A percentile compares a stretch with the other conserved stretches of the same genome.
Conservation (phyloP, 2,329 filamentous ascomycete species). For the Pseudogymnoascus sp. region DNA sequence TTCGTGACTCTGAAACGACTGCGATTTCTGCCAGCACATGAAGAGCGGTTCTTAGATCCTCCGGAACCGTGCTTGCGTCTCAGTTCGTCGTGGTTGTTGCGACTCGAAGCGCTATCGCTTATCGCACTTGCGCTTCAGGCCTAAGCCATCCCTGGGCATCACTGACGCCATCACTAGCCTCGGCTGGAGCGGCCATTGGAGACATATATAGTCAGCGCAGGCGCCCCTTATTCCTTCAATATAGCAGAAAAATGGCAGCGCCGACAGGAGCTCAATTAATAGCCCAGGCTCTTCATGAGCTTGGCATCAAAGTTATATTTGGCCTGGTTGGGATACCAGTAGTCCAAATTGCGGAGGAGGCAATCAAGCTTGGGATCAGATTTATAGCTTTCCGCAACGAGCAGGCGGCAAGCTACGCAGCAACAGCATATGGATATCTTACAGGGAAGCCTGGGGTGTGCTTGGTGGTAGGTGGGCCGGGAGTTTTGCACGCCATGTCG, state of each 20-base stretch:
- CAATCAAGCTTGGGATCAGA: conserved; percentile 46
- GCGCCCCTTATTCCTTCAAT: conserved; percentile 2
- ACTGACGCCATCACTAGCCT: conserved; percentile 6
- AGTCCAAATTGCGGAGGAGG: conserved; percentile 48
- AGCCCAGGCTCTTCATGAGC: conserved; percentile 21
- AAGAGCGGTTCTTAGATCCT: conserved; percentile 6
- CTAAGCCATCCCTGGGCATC: neutral
- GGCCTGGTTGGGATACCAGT: conserved; percentile 34
- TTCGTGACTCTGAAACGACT: conserved; percentile 1
- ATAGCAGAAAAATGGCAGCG: conserved; percentile 4
- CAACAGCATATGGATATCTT: conserved; percentile 49
- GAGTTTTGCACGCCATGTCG: conserved; percentile 48
- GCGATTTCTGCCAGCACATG: conserved; percentile 5
- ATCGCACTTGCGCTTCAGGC: neutral
- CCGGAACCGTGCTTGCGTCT: conserved; percentile 1
- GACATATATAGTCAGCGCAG: neutral
- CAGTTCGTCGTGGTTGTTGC: conserved; percentile 5
- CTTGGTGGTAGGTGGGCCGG: conserved; percentile 50
- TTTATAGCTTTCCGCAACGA: conserved; percentile 52
- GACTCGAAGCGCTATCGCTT: neutral
- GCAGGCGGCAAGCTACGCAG: conserved; percentile 49
- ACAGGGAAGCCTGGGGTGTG: conserved; percentile 48
- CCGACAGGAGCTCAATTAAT: conserved; percentile 21
- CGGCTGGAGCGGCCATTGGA: neutral
- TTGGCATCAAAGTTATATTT: conserved; percentile 25